Base-by-base conservation (phyloP, 495 filamentous ascomycete genomes). In the Trichoderma parareesei region DNA sequence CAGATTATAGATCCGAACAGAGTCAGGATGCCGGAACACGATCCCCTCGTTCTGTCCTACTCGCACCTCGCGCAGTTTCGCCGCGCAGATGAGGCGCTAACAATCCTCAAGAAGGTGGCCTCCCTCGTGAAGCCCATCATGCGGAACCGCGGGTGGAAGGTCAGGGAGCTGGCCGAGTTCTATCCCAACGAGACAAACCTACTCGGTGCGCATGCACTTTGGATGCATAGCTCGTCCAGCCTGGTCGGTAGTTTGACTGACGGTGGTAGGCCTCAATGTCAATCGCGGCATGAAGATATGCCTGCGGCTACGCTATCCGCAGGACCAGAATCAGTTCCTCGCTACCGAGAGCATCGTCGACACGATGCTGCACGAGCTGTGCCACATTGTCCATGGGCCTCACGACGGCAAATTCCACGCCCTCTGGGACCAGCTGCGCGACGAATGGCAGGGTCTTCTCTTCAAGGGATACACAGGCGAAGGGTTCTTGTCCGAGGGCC, bases 51-150 rank as follows among this genome's bases (percentile, higher is more conserved):
- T 67, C 78, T 78, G 13, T 87, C 87, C 65, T 97, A 88, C 73
- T 88, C 88, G 65, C 92, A 97, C 79, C 81, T 96, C 46, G 85
- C 81, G 65, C 76, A 86, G 44, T 84, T 90, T 3, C 87, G 88
- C 0, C 83, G 88, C 7, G 85, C 89, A 65, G 81, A 87, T 10
- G 90, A 95, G 66, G 94, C 93, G n/a, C 81, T 97, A 13, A 79
- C 85, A n/a, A 85, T 84, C 49, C 81, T 98, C 13, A 88, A 85
- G 66, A 93, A 91, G 74, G 81, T 96, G 33, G 91, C 92, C 18
- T 94, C 91, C 13, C 74, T 96, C 14, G 93, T 98, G 53, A 98
- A 97, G 74, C 94, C 94, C 14, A 90, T 98, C 63, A 98, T 98
- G 93, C 81, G 90, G 67, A 90, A 90, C 61, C 82, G 91, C 53